Base-by-base conservation (phyloP, 73 alveolate genomes). In the Paraurostyla sp. region DNA sequence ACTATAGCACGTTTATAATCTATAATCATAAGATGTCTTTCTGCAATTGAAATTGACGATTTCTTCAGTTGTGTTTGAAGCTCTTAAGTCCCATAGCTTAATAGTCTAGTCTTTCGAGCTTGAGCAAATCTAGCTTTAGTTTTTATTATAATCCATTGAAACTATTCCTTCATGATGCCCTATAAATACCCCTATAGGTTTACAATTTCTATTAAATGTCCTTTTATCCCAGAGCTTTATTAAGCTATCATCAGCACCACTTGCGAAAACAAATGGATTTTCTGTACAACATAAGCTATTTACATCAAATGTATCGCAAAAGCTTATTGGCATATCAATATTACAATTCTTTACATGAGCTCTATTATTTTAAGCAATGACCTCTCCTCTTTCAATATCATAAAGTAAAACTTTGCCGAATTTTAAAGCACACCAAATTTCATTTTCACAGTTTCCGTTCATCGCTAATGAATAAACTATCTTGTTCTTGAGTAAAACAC, bases 91-190 rank as follows among this genome's bases (percentile, higher is more conserved):
- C 78, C 78, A 60, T 7, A 60, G 25, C 32, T 60, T 60, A 4
- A 60, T 60, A 3, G 78, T 60, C 78, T 50, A 60, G 32, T 60
- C 78, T 33, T 60, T 60, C 4, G 78, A 60, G 32, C 78, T 60
- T 27, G 78, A 60, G 25, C 78, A 60, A 2, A 60, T 60, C 25
- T 60, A 27, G 3, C 51, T 45, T 23, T 60, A 16, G 32, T 30
- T 30, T 60, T 60, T 29, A 7, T 60, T 60, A 50, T 29, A 60
- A 27, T 60, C 78, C 3, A 60, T 13, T 13, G 50, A 60, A 60
- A 60, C 78, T 18, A 60, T 60, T 30, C 78, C 78, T 60, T 27
- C 25, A 29, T 9, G 6, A 60, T 60, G 78, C 6, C 78, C 78
- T 60, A 60, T 27, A 27, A 60, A 60, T 6, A 45, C 22, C 9